Percentiles rank a stretch among this genome's conserved stretches.
These are phyloP conservation scores for Nymphaea thermarum DNA, from an alignment of 164 flowering plant species.

Conservation along the genomic window DNA sequence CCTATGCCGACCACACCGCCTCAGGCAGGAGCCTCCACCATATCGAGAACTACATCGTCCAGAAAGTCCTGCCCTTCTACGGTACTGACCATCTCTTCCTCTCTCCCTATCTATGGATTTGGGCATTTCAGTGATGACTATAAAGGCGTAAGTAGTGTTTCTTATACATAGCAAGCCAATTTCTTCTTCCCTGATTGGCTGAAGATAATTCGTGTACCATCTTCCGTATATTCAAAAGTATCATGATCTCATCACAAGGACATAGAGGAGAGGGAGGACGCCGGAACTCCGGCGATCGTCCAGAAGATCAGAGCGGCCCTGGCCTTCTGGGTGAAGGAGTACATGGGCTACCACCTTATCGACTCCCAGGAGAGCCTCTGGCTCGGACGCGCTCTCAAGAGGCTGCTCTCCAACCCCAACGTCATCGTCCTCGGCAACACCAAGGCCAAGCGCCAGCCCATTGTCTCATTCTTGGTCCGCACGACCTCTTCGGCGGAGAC, in stretches of 20 bases:
- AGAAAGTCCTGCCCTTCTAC: slow-evolving; percentile 13
- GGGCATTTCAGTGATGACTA: too few species aligned
- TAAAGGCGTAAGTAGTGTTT: too few species aligned
- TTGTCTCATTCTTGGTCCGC: slow-evolving; percentile 59
- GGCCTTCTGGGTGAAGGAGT: slow-evolving; percentile 78
- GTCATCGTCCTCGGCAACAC: slow-evolving; percentile 53
- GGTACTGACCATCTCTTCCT: neutral
- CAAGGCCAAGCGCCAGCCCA: slow-evolving; percentile 35
- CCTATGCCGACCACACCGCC: slow-evolving; percentile 11
- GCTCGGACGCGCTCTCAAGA: slow-evolving; percentile 34
- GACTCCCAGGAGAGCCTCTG: slow-evolving; percentile 25
- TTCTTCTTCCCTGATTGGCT: too few species aligned
- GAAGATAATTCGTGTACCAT: too few species aligned
- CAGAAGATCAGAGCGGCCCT: slow-evolving; percentile 61
- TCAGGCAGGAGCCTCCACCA: slow-evolving; percentile 11
- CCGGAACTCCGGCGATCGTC: slow-evolving; percentile 68
- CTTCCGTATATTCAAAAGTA: too few species aligned
- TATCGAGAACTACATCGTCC: slow-evolving; percentile 7
- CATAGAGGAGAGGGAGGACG: slow-evolving; percentile 76
- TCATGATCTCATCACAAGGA: slow-evolving; percentile 13
- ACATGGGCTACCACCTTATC: slow-evolving; percentile 48
- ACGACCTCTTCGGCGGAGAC: slow-evolving; percentile 19
- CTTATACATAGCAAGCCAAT: too few species aligned
- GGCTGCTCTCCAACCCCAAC: slow-evolving; percentile 42
- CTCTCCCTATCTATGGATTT: too few species aligned